Base-by-base conservation (phyloP, 148 eudicot genomes). In the Gaultheria prostrata region DNA sequence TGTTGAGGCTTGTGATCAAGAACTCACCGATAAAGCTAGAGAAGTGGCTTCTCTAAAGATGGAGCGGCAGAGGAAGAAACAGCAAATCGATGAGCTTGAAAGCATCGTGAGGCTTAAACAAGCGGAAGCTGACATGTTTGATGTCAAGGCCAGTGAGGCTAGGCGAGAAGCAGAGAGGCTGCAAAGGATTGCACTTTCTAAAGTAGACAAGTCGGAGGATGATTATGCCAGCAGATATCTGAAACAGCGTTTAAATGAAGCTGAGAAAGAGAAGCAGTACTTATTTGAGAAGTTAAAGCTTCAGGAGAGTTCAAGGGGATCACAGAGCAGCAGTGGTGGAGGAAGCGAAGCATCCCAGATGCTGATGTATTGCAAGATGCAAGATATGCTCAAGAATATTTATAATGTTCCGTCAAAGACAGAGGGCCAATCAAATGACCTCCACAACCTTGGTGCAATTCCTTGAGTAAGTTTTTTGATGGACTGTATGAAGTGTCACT, bases 111-210 rank as follows among this genome's bases (percentile, higher is more conserved):
- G 93, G 84, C 93, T 91, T 46, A 90, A 93, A 84, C 91, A 90
- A 86, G 93, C 95, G 0, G 95, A 93, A 81, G 92, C 95, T 70
- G 93, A 93, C 28, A 93, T 93, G 95, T 93, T 91, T 72, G 91
- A 93, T 54, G 85, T 90, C 11, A 93, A 91, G 82, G 95, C 95
- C 15, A 87, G 85, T 71, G 94, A 93, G 85, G 94, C 94, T 84
- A 87, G 93, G 49, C 79, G 91, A 50, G 95, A 93, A 85, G 93
- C 93, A 13, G 95, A 91, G 80, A 83, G 93, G 87, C 84, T 93
- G 49, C 91, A 88, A 53, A 88, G 90, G 65, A 90, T 93, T 56
- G 86, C 89, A 24, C 90, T 89, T 46, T 88, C 91, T 57, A 90
- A 90, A 86, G 84, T 94, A 56, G 94, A 91, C 13, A 90, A 91